Percentiles rank a stretch among this genome's conserved stretches.
Evolutionary conservation across 139 green algal genomes (phyloP).

Genomic region (Helicosporidium sp.): DNA sequence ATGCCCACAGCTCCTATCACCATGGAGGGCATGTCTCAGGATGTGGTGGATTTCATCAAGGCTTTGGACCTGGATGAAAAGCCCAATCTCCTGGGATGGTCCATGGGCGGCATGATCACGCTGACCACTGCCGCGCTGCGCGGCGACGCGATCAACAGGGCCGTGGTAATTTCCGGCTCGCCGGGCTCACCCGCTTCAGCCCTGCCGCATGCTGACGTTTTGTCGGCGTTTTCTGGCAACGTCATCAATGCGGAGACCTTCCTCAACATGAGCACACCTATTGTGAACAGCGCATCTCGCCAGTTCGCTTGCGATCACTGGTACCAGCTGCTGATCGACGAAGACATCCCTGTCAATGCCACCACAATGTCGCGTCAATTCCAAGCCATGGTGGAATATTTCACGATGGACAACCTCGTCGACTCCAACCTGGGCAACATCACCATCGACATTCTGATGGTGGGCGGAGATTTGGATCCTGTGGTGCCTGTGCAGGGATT

Average conservation of each 20-base stretch:
- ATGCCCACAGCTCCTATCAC: too few species aligned
- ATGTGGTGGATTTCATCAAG: too few species aligned
- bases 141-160: background rate
- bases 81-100: background rate
- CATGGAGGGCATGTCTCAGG: too few species aligned
- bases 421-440: background rate
- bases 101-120: background rate
- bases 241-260: too few species aligned
- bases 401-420: background rate
- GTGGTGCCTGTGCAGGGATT: background rate
- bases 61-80: background rate
- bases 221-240: too few species aligned
- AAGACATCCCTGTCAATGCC: background rate
- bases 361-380: background rate
- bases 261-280: too few species aligned
- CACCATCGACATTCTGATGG: background rate
- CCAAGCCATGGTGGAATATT: background rate
- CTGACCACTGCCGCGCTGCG: background rate
- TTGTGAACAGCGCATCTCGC: too few species aligned
- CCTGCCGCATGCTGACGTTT: too few species aligned
- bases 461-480: background rate
- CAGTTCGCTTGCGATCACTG: too few species aligned
- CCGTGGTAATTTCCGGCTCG: background rate
- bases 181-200: too few species aligned
- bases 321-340: background rate